A percentile compares a stretch with the other conserved stretches of the same genome.
Conservation (phyloP, 495 filamentous ascomycete genomes). For the Aspergillus haitiensis region DNA sequence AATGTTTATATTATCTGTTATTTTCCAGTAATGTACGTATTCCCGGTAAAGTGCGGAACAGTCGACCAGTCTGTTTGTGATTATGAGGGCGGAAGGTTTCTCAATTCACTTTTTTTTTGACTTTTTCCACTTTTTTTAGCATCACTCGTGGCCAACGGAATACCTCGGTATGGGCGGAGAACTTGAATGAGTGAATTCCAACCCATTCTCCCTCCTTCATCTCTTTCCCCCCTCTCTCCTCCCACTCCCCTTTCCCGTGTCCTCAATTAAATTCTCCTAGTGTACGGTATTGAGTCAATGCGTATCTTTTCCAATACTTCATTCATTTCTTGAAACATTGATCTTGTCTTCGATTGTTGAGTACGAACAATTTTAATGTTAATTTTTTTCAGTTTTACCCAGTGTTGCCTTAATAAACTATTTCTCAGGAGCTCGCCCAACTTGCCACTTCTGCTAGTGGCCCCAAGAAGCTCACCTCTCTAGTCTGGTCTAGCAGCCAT, state of each 20-base stretch:
- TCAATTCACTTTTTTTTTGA: too few species aligned
- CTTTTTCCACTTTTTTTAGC: background rate
- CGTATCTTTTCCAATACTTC: background rate
- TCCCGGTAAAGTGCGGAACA: constrained; percentile 14
- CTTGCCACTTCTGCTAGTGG: constrained; percentile 28
- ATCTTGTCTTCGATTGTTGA: constrained; percentile 7
- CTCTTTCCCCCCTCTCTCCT: background rate
- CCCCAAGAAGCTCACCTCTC: constrained; percentile 21
- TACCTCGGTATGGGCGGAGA: constrained; percentile 16
- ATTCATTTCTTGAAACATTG: background rate
- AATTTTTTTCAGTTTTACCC: background rate
- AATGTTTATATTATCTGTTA: background rate
- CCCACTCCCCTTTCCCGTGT: background rate
- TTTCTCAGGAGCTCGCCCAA: constrained; percentile 25
- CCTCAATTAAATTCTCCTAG: background rate
- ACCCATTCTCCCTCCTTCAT: background rate
- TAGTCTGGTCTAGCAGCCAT: background rate
- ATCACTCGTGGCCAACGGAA: constrained; percentile 15
- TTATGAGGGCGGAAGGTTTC: constrained; percentile 20
- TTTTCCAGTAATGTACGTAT: background rate
- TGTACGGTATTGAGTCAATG: too few species aligned
- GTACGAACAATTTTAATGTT: background rate
- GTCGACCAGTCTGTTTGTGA: background rate
- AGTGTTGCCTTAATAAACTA: constrained; percentile 1
- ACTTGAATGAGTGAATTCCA: background rate